Evolutionary conservation across 305 asterid genomes (phyloP), one percentile per base, ranked within the genome.

Genomic region (Fraxinus floribunda): DNA sequence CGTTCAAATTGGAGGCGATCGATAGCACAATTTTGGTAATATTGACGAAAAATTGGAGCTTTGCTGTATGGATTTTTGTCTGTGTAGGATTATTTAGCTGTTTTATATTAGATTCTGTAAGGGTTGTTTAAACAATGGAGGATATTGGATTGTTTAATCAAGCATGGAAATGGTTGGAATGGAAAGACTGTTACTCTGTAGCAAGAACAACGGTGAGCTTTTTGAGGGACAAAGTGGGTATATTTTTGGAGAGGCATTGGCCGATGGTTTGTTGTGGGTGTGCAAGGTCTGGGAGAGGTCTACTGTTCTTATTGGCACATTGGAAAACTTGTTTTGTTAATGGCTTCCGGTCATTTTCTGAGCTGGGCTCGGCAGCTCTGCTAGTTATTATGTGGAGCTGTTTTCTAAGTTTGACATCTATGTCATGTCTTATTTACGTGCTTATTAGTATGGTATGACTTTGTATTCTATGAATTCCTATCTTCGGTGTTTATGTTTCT

Each of bases 301-400:
- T 91, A 15, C 79, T 94, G 78, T 84, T 93, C 84, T 84, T 92
- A 85, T 90, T 91, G 82, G 89, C 89, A 49, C 91, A 86, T 76
- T 97, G 99, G 99, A 97, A 90, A 79, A 93, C 89, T 83, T 94
- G 98, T 77, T 78, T 83, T 20, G 77, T 91, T 68, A 88, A 93
- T 72, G 98, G 99, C 73, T 89, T 90, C 76, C 76, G 66, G 79
- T 97, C 99, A 4, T 90, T 97, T 83, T 18, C 88, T 10, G 94
- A 92, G 82, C 92, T 97, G 87, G 98, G 97, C 83, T 91, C 98
- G 7, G 97, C 97, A 0, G 98, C 99, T 64, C 87, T 95, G 86
- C 94, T 97, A 77, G 88, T 94, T 81, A 91, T 97, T 82, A 93
- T 97, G 97, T 97, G 99, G 99, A 91, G 98, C 87, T 97, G 95